phyloP scores from a whole-genome alignment of 2,329 filamentous ascomycete genomes.

The Fusarium graminum region DNA sequence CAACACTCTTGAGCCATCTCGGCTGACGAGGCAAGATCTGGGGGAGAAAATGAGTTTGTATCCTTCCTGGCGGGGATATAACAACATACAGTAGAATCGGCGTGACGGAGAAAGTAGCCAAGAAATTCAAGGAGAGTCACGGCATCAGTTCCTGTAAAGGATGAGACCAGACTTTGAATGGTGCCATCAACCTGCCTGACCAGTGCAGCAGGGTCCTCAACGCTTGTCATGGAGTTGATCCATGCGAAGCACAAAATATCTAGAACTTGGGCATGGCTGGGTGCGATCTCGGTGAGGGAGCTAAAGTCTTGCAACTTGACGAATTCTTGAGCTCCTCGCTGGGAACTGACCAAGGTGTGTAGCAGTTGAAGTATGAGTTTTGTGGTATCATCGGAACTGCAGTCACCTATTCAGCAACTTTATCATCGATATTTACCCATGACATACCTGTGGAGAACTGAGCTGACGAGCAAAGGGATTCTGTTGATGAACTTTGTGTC shows the following conservation, averaged over 20 bases:
- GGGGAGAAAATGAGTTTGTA: conserved; percentile 20
- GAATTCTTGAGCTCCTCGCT: conserved; percentile 64
- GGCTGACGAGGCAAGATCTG: conserved; percentile 65
- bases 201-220: conserved; percentile 51
- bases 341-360: conserved; percentile 65
- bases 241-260: conserved; percentile 70
- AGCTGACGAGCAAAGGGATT: conserved; percentile 66
- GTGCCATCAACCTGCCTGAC: conserved; percentile 60
- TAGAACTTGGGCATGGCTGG: conserved; percentile 65
- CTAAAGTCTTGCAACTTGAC: conserved; percentile 64
- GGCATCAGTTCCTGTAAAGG: conserved; percentile 70
- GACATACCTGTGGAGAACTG: conserved; percentile 66
- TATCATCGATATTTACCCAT: not conserved
- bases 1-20: conserved; percentile 65
- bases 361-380: conserved; percentile 69
- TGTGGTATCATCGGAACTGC: conserved; percentile 66
- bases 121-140: conserved; percentile 71
- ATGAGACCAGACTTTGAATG: conserved; percentile 63
- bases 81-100: conserved; percentile 61
- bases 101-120: conserved; percentile 64
- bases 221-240: conserved; percentile 60
- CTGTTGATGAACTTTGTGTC: conserved; percentile 64
- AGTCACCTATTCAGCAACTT: not conserved
- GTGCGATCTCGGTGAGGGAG: conserved; percentile 68
- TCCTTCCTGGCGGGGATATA: not conserved